Evolutionary conservation across 1,284 basidiomycete species (phyloP), one percentile per base, ranked within the genome.

Genomic region (Ceratobasidium sp.): DNA sequence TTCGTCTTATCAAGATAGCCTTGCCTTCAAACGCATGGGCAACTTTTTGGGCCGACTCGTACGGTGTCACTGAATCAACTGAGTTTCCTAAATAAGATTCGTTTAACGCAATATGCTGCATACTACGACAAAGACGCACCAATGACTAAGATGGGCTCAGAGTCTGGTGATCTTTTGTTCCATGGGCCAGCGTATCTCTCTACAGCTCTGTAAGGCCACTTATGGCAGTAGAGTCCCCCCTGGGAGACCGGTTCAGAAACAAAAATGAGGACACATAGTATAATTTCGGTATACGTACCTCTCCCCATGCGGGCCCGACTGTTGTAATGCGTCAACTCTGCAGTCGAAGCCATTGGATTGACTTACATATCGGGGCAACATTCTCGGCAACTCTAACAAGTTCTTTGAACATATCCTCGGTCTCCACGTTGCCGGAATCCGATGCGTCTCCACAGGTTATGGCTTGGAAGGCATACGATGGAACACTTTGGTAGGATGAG

Each of bases 361-460:
- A 57, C 71, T 34, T 58, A 72, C 71, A 67, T 4, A 48, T 64
- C 4, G 57, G 71, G 2, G 21, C 10, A 23, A 70, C 39, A 14
- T 45, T 18, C 14, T 18, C 34, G 41, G 67, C 39, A 18, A 70
- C 53, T 18, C 30, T 32, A 1, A 26, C 28, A 6, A 74, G 34
- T 12, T 36, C 21, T 26, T 74, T 34, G 50, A 72, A 74, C 1
- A 72, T 43, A 30, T 30, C 43, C 46, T 26, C 36, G 16, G 72
- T 73, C 1, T 70, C 72, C 9, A 61, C 62, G 32, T 34, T 52
- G 18, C 32, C 41, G 2, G 32, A 18, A 32, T 73, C 57, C 2
- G 41, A 2, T 8, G 72, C 72, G 30, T 73, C 72, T 6, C 43
- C 72, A 46, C 72, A 73, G 23, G 72, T 71, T 12, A 73, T 36